phyloP scores from a whole-genome alignment of 805 yeast species.

The Schwanniomyces occidentalis region DNA sequence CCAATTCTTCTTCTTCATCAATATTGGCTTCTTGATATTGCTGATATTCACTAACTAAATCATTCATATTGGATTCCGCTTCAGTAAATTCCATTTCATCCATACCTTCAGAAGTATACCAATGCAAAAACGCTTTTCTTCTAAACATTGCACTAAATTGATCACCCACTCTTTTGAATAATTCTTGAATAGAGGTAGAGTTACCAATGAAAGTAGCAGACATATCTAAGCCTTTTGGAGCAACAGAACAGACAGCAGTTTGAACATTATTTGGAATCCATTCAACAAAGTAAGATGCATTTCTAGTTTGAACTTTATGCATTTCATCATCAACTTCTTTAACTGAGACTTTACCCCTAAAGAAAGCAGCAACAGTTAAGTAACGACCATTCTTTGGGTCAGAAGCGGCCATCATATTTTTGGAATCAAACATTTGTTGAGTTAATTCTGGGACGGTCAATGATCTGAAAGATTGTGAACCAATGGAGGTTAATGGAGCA shows the following conservation, averaged over 20 bases:
- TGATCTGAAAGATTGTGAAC: conserved; percentile 79
- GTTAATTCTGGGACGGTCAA: conserved; percentile 88
- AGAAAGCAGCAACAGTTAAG: conserved; percentile 90
- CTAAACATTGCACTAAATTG: conserved; percentile 92
- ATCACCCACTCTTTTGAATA: conserved; percentile 84
- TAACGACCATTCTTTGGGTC: conserved; percentile 91
- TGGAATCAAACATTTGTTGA: conserved; percentile 89
- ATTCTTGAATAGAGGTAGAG: conserved; percentile 89
- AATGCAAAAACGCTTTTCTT: conserved; percentile 92
- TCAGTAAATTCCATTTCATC: conserved; percentile 92
- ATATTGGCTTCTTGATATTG: conserved; percentile 85
- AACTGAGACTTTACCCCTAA: conserved; percentile 89
- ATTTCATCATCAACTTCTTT: conserved; percentile 95
- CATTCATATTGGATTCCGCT: conserved; percentile 90
- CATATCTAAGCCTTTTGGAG: conserved; percentile 84
- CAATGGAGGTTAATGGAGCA: conserved; percentile 84
- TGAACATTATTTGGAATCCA: conserved; percentile 97
- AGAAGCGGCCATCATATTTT: conserved; percentile 94
- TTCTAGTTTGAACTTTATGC: conserved; percentile 78
- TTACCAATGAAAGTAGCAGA: conserved; percentile 92
- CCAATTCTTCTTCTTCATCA: conserved; percentile 76
- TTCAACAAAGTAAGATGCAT: conserved; percentile 83
- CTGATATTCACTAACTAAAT: conserved; percentile 83
- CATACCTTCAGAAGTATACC: conserved; percentile 97
- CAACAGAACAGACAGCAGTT: conserved; percentile 88